Evolutionary conservation across 164 flowering plant species (phyloP), one percentile per base, ranked within the genome.

Genomic region (Magnolia changhungtana): DNA sequence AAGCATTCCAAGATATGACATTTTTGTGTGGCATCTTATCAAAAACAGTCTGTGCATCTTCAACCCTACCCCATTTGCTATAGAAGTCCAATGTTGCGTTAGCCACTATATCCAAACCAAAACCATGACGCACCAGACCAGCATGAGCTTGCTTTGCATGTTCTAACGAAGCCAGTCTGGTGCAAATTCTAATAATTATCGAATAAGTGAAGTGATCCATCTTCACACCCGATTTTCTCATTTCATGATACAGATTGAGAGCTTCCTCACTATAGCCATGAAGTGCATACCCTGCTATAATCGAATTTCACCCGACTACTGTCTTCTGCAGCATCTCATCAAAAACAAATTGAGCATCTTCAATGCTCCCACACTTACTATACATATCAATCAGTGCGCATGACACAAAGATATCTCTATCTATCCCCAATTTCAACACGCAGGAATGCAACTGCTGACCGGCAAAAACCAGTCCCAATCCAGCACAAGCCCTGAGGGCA

Each of bases 111-210:
- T 89, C 90, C 27, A 75, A 81, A 61, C 89, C 91, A 78, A 85
- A 88, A 8, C 92, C 91, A 73, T 81, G 81, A 27, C 90, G 87
- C 37, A 91, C 80, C 58, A 91, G 76, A 69, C 84, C 82, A 23
- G 92, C 91, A 83, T 90, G 92, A 78, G 89, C 90, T 83, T 90
- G 89, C 85, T 87, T 89, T 31, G 88, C 91, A 81, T 83, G 89
- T 49, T 85, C 91, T 23, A 87, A 19, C 1, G 89, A 88, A 75
- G 88, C 92, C 70, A 91, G 74, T 59, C 89, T 83, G 1, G 89
- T 61, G 74, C 91, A 91, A 61, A 87, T 82, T 55, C 91, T 84
- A 50, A 88, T 67, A 55, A 89, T 72, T 21, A 82, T 86, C 1
- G 92, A 87, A 74, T 86, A 86, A 1, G 95, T 91, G 74, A 86